Percentiles rank a stretch among this genome's conserved stretches.
phyloP scores from a whole-genome alignment of 1,284 basidiomycete genomes.

The Trichosporon inkin region DNA sequence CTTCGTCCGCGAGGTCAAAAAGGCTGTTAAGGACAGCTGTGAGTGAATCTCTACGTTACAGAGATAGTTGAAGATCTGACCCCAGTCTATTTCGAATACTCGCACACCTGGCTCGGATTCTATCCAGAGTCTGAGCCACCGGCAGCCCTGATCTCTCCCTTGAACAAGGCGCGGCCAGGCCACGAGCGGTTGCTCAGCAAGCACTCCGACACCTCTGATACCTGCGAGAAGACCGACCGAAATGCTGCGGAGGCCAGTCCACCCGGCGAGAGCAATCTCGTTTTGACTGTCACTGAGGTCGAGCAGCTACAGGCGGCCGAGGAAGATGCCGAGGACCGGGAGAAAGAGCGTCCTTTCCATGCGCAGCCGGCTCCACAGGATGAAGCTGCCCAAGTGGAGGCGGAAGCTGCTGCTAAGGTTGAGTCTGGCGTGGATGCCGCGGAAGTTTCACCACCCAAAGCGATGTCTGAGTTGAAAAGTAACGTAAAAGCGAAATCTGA shows the following conservation, averaged over 20 bases:
- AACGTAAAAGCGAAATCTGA: too few relatives aligned
- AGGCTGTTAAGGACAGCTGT: conserved; percentile 15
- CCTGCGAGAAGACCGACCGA: not conserved
- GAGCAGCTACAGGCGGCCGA: not conserved
- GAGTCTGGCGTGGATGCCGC: too few relatives aligned
- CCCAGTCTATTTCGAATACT: conserved; percentile 13
- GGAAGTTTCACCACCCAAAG: too few relatives aligned
- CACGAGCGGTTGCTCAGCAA: conserved; percentile 13
- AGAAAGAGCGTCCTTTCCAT: not conserved
- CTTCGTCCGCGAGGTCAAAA: conserved; percentile 31
- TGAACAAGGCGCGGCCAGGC: conserved; percentile 4
- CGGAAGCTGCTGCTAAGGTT: too few relatives aligned
- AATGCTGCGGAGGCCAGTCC: not conserved
- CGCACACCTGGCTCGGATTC: conserved; percentile 32
- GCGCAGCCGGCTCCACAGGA: not conserved
- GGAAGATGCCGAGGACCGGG: not conserved
- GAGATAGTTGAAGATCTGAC: not conserved
- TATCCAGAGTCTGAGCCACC: conserved; percentile 27
- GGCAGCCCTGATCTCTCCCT: conserved; percentile 3
- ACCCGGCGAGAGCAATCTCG: not conserved
- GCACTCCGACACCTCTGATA: not conserved
- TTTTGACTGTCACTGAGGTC: not conserved
- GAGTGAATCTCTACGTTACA: not conserved
- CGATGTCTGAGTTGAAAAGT: too few relatives aligned
- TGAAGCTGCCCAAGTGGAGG: not conserved